A percentile compares a stretch with the other conserved stretches of the same genome.
Conservation (phyloP, 768 basidiomycete species). For the Serpula lacrymans region DNA sequence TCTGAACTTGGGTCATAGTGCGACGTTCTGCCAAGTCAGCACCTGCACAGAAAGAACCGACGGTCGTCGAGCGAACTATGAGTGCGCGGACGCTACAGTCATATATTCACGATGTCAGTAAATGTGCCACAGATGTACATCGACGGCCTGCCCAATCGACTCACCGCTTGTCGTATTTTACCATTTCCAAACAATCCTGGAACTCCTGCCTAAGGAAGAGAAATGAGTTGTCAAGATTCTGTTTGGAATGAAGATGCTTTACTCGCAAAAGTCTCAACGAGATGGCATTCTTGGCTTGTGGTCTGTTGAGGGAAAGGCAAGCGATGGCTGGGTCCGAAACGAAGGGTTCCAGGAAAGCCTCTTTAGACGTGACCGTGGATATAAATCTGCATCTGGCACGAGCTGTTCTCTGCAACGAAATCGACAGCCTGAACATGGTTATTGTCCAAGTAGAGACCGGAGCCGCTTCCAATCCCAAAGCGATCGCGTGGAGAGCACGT, state of each 20-base stretch:
- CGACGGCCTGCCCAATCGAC: no score
- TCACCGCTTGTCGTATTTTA: slow-evolving; percentile 66
- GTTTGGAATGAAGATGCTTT: slow-evolving; percentile 5
- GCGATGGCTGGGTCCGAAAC: slow-evolving; percentile 59
- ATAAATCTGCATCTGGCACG: not conserved
- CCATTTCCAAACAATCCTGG: slow-evolving; percentile 60
- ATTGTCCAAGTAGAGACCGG: no score
- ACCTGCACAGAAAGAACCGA: slow-evolving; percentile 87
- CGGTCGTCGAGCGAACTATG: slow-evolving; percentile 74
- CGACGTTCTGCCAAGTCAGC: slow-evolving; percentile 85
- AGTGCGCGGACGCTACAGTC: slow-evolving; percentile 64
- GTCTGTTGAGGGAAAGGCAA: slow-evolving; percentile 76
- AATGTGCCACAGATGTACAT: slow-evolving; percentile 2
- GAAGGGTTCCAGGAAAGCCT: slow-evolving; percentile 49
- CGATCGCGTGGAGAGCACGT: no score
- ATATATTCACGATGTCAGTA: no score
- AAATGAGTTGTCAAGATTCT: slow-evolving; percentile 8
- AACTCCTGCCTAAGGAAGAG: slow-evolving; percentile 51
- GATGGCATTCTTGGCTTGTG: slow-evolving; percentile 85
- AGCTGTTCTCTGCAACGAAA: not conserved
- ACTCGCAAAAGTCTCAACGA: slow-evolving; percentile 71
- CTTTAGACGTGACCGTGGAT: slow-evolving; percentile 14
- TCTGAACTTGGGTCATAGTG: slow-evolving; percentile 74
- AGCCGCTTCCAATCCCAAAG: no score
- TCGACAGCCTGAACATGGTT: not conserved